phyloP scores from a whole-genome alignment of 495 filamentous ascomycete genomes.

The Evansstolkia leycettana region DNA sequence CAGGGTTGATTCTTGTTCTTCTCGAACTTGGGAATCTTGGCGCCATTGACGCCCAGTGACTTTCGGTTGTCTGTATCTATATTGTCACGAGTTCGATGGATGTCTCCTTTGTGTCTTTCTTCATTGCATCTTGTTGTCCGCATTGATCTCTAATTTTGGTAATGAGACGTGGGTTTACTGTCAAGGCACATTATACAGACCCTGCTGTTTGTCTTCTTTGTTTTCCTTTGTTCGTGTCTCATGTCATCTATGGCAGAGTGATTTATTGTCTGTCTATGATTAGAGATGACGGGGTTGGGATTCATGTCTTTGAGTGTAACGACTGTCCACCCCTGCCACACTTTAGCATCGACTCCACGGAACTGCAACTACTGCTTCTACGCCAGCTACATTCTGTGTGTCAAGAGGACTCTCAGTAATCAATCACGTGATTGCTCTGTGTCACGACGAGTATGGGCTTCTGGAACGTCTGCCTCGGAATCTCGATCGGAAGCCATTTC shows the following conservation, averaged over 20 bases:
- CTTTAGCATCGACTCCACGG: too few relatives aligned
- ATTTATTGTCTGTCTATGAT: constrained; percentile 6
- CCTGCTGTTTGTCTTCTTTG: not conserved
- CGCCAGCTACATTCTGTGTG: too few relatives aligned
- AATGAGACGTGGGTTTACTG: not conserved
- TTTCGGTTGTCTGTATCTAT: constrained; percentile 19
- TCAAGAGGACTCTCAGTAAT: constrained; percentile 1
- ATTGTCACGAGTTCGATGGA: constrained; percentile 29
- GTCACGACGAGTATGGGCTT: constrained; percentile 1
- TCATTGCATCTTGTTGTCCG: constrained; percentile 5
- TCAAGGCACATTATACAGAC: too few relatives aligned
- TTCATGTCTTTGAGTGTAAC: constrained; percentile 2
- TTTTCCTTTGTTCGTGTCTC: not conserved
- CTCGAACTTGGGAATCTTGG: constrained; percentile 10
- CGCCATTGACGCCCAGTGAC: constrained; percentile 6
- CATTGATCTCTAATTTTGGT: constrained; percentile 6
- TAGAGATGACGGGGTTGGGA: constrained; percentile 1
- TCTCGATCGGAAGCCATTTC: constrained; percentile 1
- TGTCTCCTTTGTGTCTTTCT: constrained; percentile 11
- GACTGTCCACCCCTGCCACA: too few relatives aligned
- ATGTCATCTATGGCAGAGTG: not conserved
- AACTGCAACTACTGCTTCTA: too few relatives aligned
- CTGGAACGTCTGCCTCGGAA: not conserved
- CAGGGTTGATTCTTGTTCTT: constrained; percentile 44
- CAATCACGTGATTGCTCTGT: not conserved